Percentiles rank a stretch among this genome's conserved stretches.
phyloP scores from a whole-genome alignment of 768 basidiomycete genomes.

The Clitopilus hobsonii region DNA sequence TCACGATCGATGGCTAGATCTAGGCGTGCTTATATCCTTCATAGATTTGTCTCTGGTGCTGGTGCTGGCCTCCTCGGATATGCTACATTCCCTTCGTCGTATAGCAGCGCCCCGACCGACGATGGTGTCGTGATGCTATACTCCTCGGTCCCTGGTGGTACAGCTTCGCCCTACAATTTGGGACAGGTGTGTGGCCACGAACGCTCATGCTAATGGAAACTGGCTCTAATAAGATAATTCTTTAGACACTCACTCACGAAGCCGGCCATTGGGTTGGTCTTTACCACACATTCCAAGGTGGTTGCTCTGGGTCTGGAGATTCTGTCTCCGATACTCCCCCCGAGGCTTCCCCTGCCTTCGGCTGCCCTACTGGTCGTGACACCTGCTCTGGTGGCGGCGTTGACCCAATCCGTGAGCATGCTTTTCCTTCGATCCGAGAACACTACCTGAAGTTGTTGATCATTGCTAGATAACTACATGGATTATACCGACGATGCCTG shows the following conservation, averaged over 20 bases:
- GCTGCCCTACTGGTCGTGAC: slow-evolving; percentile 27
- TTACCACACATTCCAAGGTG: slow-evolving; percentile 55
- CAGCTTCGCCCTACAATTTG: slow-evolving; percentile 32
- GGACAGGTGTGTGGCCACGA: slow-evolving; percentile 17
- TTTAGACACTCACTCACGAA: slow-evolving; percentile 49
- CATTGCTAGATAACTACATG: slow-evolving; percentile 36
- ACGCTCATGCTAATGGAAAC: slow-evolving; percentile 10
- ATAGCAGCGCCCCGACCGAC: slow-evolving; percentile 27
- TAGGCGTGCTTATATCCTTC: slow-evolving; percentile 10
- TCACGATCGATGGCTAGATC: slow-evolving; percentile 12
- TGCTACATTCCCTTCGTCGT: slow-evolving; percentile 45
- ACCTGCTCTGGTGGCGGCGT: slow-evolving; percentile 25
- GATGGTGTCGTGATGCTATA: slow-evolving; percentile 39
- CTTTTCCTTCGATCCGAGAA: background rate
- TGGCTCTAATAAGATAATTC: background rate
- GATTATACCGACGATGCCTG: slow-evolving; percentile 44
- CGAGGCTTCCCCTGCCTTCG: slow-evolving; percentile 32
- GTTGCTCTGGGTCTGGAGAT: slow-evolving; percentile 33
- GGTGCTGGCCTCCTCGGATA: slow-evolving; percentile 43
- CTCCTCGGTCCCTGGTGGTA: slow-evolving; percentile 37
- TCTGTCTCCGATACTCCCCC: slow-evolving; percentile 37
- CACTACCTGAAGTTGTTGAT: background rate
- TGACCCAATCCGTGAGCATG: slow-evolving; percentile 29
- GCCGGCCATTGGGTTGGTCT: slow-evolving; percentile 53
- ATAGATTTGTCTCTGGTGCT: slow-evolving; percentile 20